These are phyloP conservation scores for Colletotrichum magnum DNA, from an alignment of 2,329 filamentous ascomycete genomes.

Conservation along the genomic window DNA sequence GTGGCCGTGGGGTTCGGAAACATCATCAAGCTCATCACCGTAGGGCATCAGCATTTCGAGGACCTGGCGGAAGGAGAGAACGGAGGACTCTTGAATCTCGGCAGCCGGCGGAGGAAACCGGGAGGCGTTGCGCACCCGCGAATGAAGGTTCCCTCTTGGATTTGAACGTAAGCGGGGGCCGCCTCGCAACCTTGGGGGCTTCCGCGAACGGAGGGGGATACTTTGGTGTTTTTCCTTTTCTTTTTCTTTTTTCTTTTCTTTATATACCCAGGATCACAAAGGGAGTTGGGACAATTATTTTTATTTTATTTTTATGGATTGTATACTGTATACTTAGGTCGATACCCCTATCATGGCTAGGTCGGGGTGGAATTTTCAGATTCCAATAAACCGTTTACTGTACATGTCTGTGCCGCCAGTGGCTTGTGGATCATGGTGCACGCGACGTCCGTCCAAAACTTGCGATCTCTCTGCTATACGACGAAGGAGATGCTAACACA, in stretches of 20 bases:
- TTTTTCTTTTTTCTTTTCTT: constrained; percentile 7
- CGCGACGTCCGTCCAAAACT: too few relatives aligned
- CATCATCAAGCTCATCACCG: constrained; percentile 77
- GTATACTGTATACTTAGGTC: background rate
- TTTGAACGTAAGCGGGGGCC: constrained; percentile 6
- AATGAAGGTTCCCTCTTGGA: constrained; percentile 35
- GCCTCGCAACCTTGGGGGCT: background rate
- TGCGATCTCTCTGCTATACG: too few relatives aligned
- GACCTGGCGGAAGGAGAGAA: constrained; percentile 48
- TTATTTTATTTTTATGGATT: background rate
- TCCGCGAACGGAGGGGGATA: background rate
- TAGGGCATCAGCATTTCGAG: constrained; percentile 77
- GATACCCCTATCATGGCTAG: background rate
- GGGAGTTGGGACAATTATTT: constrained; percentile 26
- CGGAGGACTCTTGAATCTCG: constrained; percentile 52
- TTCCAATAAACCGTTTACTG: background rate
- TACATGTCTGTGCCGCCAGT: background rate
- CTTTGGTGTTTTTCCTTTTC: background rate
- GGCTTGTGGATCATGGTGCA: too few relatives aligned
- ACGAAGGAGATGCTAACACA: too few relatives aligned
- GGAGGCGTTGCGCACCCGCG: constrained; percentile 38
- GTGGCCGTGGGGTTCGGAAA: constrained; percentile 81
- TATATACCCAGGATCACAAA: constrained; percentile 37
- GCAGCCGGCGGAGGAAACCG: constrained; percentile 56
- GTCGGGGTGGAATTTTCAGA: constrained; percentile 7